phyloP scores from a whole-genome alignment of 306 rosid genomes.

The Coriaria nepalensis region DNA sequence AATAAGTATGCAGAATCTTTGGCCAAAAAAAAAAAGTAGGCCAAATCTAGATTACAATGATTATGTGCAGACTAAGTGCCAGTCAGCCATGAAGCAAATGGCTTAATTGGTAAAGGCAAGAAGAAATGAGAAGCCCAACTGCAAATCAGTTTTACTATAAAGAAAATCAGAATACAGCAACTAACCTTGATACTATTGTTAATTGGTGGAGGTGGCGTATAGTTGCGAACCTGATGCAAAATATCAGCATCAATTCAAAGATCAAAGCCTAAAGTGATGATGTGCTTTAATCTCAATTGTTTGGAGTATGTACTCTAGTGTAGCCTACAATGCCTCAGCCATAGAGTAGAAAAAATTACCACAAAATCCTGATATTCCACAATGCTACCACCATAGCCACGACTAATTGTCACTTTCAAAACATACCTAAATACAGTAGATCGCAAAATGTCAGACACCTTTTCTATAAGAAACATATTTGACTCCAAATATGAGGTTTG shows the following conservation, averaged over 20 bases:
- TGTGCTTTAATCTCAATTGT: too few species aligned
- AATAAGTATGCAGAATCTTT: too few species aligned
- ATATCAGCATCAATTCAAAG: slow-evolving; percentile 10
- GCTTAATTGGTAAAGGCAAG: too few species aligned
- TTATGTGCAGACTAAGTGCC: too few species aligned
- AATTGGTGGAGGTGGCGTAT: slow-evolving; percentile 67
- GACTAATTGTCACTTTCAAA: slow-evolving; percentile 83
- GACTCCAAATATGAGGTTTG: too few species aligned
- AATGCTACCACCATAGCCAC: slow-evolving; percentile 91
- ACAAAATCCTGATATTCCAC: slow-evolving; percentile 87
- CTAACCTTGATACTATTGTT: slow-evolving; percentile 98
- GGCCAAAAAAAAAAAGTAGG: too few species aligned
- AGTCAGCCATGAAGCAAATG: too few species aligned
- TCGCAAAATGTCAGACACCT: slow-evolving; percentile 10
- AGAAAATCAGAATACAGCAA: slow-evolving; percentile 3
- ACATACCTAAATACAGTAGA: slow-evolving; percentile 56
- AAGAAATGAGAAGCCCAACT: neutral
- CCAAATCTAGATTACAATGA: too few species aligned
- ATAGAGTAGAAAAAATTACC: slow-evolving; percentile 33
- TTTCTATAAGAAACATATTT: too few species aligned
- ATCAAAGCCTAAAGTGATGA: too few species aligned
- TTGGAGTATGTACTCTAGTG: too few species aligned
- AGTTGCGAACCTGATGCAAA: slow-evolving; percentile 76
- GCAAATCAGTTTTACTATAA: slow-evolving; percentile 1
- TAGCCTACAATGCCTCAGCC: neutral